Evolutionary conservation across 768 basidiomycete genomes (phyloP), one percentile per base, ranked within the genome.

Genomic region (Naganishia friedmannii): DNA sequence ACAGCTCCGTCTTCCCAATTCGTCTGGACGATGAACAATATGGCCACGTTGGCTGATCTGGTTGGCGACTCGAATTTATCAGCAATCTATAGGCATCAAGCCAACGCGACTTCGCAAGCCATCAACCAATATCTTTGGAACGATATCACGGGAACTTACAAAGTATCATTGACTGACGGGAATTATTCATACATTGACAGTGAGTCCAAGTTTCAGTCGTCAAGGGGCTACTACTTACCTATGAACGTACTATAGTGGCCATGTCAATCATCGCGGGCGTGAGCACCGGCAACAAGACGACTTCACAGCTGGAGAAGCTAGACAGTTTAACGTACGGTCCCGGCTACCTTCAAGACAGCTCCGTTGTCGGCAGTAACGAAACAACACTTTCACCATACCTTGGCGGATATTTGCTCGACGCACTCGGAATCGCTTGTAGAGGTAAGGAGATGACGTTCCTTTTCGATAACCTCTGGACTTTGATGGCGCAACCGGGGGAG

Each of bases 231-330:
- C 34, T 15, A 13, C 42, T 42, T 17, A 42, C 42, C 9, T 13
- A 8, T 42, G 42, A 42, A 42, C 42, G 42, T 5, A 42, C 7
- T 8, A 57, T 57, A 57, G 56, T 57, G 31, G 56, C 56, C 29
- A 32, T 57, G 31, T 57, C 56, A 39, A 57, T 57, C 56, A 57
- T 57, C 28, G 31, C 56, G 23, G 56, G 56, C n/a, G 56, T 57
- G 28, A 57, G 56, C 28, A 57, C 56, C 6, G 56, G 56, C 15
- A 23, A 57, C 28, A 19, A 39, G 31, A 57, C 56, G 21, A 57
- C 56, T 23, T 57, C 56, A 1, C 56, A 57, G 28, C 15, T 57
- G 7, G 9, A 6, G 6, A 26, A 57, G 28, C 37, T 57, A 2
- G 31, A 3, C 31, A 39, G 37, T 21, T 39, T 57, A 17, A 31